Evolutionary conservation across 306 rosid genomes (phyloP).

Genomic region (Rosa lucieae): DNA sequence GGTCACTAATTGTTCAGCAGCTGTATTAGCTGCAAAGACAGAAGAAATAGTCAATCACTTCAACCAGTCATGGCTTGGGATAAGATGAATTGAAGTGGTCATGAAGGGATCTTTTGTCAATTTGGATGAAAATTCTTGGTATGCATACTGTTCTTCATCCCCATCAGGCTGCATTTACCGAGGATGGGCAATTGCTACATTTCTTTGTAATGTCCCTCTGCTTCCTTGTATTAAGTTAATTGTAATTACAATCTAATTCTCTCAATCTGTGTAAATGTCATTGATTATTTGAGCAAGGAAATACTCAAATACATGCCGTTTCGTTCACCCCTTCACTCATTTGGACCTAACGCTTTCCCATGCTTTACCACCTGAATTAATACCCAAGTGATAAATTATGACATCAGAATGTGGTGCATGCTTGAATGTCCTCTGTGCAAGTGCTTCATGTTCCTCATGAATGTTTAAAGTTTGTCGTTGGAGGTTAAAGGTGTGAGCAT

Average conservation of each 20-base stretch:
- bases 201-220: background rate
- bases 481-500: background rate
- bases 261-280: slow-evolving; percentile 26
- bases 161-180: slow-evolving; percentile 14
- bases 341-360: background rate
- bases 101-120: background rate
- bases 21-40: slow-evolving; percentile 8
- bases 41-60: background rate
- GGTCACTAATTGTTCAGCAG: background rate
- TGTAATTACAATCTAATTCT: slow-evolving; percentile 17
- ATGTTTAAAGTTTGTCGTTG: background rate
- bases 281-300: slow-evolving; percentile 23
- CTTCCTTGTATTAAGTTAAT: background rate
- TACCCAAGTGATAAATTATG: background rate
- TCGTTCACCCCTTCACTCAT: background rate
- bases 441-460: background rate
- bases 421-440: background rate
- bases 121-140: slow-evolving; percentile 5
- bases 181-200: slow-evolving; percentile 21
- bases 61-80: background rate
- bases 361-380: background rate
- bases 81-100: background rate
- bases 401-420: background rate
- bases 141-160: background rate
- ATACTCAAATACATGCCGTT: background rate